Evolutionary conservation across 768 basidiomycete genomes (phyloP), one percentile per base, ranked within the genome.

Genomic region (Pleurotus pulmonarius): DNA sequence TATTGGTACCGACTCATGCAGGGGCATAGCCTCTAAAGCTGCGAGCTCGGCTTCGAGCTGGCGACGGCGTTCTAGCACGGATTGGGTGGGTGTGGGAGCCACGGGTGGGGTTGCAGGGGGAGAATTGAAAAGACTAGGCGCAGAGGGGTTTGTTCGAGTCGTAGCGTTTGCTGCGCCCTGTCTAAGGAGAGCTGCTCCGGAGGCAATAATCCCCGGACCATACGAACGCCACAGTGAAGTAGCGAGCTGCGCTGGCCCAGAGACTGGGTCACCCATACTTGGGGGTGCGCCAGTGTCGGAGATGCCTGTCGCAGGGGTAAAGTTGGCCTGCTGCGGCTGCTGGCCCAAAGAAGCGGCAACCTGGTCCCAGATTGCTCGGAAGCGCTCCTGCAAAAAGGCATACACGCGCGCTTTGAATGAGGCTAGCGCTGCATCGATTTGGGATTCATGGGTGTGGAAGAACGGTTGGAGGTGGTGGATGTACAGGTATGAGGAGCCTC

Each of bases 401-500:
- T 87, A 89, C 8, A 83, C 67, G 13, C 78, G 76, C 4, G 73
- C 72, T 64, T 86, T 84, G 61, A 86, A 68, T 51, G 83, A 78
- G 3, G 87, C 85, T 40, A 97, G 81, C 4, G 87, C 76, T 12
- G 82, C 81, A 67, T 98, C 94, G 67, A 98, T 95, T 67, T 93
- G 85, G 1, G 74, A 64, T 70, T 98, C 94, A 66, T 97, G 90
- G 16, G 81, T 74, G 51, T 79, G 79, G 70, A 98, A 89, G 73
- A 92, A 86, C 0, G 95, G 94, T 34, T 86, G 83, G 11, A 98
- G 84, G 60, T 92, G 85, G 11, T 78, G 74, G 41, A 75, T 76
- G 75, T 96, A 98, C 65, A 98, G 75, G 69, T 90, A 91, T 1
- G 92, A 85, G 0, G 94, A 85, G 22, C 95, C 94, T 61, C 85